Base-by-base conservation (phyloP, 164 flowering plant genomes). In the Houttuynia cordata region DNA sequence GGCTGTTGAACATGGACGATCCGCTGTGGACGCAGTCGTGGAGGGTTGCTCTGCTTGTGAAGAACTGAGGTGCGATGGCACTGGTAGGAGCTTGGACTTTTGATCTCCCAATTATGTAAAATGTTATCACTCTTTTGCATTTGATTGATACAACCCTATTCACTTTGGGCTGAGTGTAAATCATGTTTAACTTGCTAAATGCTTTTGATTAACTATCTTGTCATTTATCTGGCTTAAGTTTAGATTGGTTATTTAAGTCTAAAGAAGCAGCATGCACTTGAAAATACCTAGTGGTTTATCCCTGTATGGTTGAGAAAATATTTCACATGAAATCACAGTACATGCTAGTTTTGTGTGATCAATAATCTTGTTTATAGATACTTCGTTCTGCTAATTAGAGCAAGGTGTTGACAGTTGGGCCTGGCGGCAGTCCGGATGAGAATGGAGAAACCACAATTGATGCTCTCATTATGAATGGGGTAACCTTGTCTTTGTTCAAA, bases 371-470 rank as follows among this genome's bases (percentile, higher is more conserved):
- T 1, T 3, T 12, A 45, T n/a, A n/a, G n/a, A n/a, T 45, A 45
- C 49, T 45, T 45, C 49, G 17, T 45, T 17, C 14, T 45, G 49
- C 17, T 45, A 45, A 45, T 45, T 45, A 17, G 17, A 2, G 24
- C 22, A 51, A 42, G 55, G 24, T 68, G 49, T 68, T 50, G 47
- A 57, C 77, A 93, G 98, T 93, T 76, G 98, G 98, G 45, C 98
- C 98, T 40, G 98, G 98, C 72, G 98, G 98, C 67, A 93, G 96
- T 77, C 98, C 98, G 40, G 96, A 93, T 79, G 97, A 93, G 77
- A 84, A 89, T 71, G 98, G 96, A 56, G 98, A 93, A 74, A 87
- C 96, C 50, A 93, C 96, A 61, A 75, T 89, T 45, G 98, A 93
- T 77, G 98, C 98, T 37, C 53, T 93, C 70, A 72, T 93, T 78